Percentiles rank a stretch among this genome's conserved stretches.
These are phyloP conservation scores for Oryza australiensis DNA, from an alignment of 176 grass and related monocot species.

Conservation along the genomic window DNA sequence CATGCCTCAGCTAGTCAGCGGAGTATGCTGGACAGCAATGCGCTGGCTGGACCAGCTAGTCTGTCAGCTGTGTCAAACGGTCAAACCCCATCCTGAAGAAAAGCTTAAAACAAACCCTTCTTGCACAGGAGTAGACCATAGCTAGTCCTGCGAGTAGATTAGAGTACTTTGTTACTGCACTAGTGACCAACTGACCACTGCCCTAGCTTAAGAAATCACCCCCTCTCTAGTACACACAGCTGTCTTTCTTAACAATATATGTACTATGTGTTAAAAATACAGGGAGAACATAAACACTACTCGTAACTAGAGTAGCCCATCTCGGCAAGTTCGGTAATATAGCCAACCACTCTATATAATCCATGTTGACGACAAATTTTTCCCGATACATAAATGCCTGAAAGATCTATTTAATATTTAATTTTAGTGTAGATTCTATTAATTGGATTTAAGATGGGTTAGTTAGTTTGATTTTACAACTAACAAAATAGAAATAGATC, in stretches of 20 bases:
- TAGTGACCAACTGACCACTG: neutral
- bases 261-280: neutral
- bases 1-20: neutral
- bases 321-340: too few relatives aligned
- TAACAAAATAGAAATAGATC: too few relatives aligned
- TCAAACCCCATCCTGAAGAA: neutral
- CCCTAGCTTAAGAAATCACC: neutral
- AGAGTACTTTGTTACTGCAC: neutral
- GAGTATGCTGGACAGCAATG: neutral
- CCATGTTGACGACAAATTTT: too few relatives aligned
- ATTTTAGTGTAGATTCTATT: too few relatives aligned
- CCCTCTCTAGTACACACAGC: neutral
- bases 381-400: too few relatives aligned
- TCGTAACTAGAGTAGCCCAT: too few relatives aligned
- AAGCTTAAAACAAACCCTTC: conserved; percentile 1
- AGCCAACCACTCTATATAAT: too few relatives aligned
- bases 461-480: too few relatives aligned
- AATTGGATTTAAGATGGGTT: too few relatives aligned
- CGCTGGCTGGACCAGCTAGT: neutral
- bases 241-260: conserved; percentile 9
- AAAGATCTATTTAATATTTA: too few relatives aligned
- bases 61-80: neutral
- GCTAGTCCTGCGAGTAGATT: neutral
- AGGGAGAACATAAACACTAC: neutral
- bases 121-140: neutral